Percentiles rank a stretch among this genome's conserved stretches.
Conservation (phyloP, 768 basidiomycete genomes). For the Coprinellus micaceus region DNA sequence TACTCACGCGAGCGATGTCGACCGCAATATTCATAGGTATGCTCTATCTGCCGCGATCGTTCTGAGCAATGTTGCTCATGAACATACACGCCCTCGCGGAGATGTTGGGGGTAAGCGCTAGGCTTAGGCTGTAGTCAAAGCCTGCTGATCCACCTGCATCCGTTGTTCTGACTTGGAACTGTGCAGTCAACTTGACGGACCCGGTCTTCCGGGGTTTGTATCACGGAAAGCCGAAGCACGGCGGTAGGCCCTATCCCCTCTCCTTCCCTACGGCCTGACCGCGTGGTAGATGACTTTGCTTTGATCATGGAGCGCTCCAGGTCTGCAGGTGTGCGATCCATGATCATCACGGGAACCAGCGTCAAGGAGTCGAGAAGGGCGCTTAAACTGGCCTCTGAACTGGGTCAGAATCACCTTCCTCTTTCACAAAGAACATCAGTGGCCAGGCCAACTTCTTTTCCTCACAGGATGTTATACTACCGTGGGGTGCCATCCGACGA, state of each 20-base stretch:
- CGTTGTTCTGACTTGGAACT: too few relatives aligned
- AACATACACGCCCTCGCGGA: neutral
- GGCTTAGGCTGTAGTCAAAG: neutral
- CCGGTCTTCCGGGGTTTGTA: conserved; percentile 53
- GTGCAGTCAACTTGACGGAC: conserved; percentile 43
- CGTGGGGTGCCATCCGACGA: conserved; percentile 78
- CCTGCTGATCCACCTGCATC: too few relatives aligned
- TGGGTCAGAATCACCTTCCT: conserved; percentile 33
- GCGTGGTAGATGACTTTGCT: conserved; percentile 55
- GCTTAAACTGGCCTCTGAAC: conserved; percentile 53
- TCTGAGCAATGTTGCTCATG: neutral
- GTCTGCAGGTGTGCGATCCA: conserved; percentile 58
- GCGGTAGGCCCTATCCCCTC: conserved; percentile 30
- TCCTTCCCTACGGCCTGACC: neutral
- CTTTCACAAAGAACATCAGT: neutral
- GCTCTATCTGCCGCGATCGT: neutral
- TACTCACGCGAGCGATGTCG: too few relatives aligned
- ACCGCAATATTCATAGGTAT: neutral
- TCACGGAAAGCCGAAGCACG: conserved; percentile 46
- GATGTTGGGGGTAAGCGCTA: neutral
- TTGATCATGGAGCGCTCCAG: conserved; percentile 53
- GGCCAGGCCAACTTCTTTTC: neutral
- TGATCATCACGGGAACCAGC: conserved; percentile 77
- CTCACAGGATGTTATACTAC: conserved; percentile 62
- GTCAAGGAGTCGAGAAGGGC: conserved; percentile 61